Evolutionary conservation across 2,329 filamentous ascomycete genomes (phyloP), one percentile per base, ranked within the genome.

Genomic region (Pezicula carpinea): DNA sequence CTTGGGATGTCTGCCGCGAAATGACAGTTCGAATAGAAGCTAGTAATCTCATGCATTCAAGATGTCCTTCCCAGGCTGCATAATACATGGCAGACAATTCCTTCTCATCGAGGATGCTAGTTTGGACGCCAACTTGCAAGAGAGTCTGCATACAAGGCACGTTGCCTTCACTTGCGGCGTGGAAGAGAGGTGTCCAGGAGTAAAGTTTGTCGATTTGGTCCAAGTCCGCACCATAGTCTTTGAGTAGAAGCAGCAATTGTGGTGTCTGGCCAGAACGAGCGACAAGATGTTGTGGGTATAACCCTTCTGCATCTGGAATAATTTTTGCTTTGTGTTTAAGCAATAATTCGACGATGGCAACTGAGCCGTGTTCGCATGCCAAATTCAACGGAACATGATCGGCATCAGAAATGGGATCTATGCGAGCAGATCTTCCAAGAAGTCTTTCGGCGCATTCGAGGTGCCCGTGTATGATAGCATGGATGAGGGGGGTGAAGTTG

Each of bases 201-300:
- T 97, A 97, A 14, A 99, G 76, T 68, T 96, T 97, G 67, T 99
- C 93, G 26, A 89, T 76, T 64, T 97, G 91, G 60, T 99, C 82
- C 36, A 99, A 76, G 63, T 99, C 85, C 18, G 90, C 92, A 1
- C 91, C 91, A 60, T 93, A 91, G 43, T 86, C 76, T 64, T 90
- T 86, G 11, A 99, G 74, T 33, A 96, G 74, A 13, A 91, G 71
- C 10, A 97, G 74, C 22, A 96, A 77, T 46, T 88, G 77, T 1
- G 90, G 87, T 1, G 83, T 87, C 61, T 91, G 84, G 3, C 89
- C 89, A 23, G 92, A 93, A 46, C 93, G 80, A 19, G 93, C 92
- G 17, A 97, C 92, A 29, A 97, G 79, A 68, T 99, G 93, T 64
- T 97, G 93, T n/a, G 93, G 93, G 63, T 89, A 99, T 10, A 99